Percentiles rank a stretch among this genome's conserved stretches.
phyloP scores from a whole-genome alignment of 163 green algal species.

The Coccomyxa subellipsoidea region DNA sequence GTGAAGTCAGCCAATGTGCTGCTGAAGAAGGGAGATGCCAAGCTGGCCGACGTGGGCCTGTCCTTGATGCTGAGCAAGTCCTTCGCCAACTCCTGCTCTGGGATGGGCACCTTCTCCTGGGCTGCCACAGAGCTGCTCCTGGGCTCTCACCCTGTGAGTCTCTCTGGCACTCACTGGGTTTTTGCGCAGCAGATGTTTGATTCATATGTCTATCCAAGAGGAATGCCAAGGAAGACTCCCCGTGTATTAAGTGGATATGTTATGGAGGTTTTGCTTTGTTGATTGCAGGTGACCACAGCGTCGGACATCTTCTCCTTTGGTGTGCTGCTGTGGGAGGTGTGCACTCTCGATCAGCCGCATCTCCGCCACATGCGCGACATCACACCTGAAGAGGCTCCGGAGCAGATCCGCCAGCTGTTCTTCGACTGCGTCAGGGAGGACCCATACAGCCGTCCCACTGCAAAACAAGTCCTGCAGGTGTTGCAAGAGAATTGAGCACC shows the following conservation, averaged over 20 bases:
- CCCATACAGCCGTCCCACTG: neutral
- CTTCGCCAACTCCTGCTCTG: neutral
- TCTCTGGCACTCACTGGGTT: neutral
- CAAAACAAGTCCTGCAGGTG: constrained; percentile 12
- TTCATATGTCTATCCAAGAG: no score
- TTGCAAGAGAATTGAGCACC: neutral
- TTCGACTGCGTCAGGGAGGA: constrained; percentile 1
- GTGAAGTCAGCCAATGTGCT: constrained; percentile 45
- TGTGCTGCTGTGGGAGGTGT: constrained; percentile 27
- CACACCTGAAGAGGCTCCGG: constrained; percentile 36
- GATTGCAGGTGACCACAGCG: neutral
- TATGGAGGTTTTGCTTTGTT: neutral
- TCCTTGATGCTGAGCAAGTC: constrained; percentile 9
- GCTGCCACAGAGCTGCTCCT: constrained; percentile 15
- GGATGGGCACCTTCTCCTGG: constrained; percentile 12
- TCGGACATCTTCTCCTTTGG: constrained; percentile 22
- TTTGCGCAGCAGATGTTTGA: no score
- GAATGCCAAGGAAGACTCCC: no score
- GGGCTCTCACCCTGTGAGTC: constrained; percentile 1
- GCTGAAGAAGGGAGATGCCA: constrained; percentile 38
- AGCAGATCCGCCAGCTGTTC: constrained; percentile 29
- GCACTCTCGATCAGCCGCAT: constrained; percentile 33
- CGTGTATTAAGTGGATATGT: no score
- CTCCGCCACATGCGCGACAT: constrained; percentile 27
- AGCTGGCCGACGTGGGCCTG: constrained; percentile 48